Evolutionary conservation across 2,329 filamentous ascomycete species (phyloP).

Genomic region (Trichoderma cornu-damae): DNA sequence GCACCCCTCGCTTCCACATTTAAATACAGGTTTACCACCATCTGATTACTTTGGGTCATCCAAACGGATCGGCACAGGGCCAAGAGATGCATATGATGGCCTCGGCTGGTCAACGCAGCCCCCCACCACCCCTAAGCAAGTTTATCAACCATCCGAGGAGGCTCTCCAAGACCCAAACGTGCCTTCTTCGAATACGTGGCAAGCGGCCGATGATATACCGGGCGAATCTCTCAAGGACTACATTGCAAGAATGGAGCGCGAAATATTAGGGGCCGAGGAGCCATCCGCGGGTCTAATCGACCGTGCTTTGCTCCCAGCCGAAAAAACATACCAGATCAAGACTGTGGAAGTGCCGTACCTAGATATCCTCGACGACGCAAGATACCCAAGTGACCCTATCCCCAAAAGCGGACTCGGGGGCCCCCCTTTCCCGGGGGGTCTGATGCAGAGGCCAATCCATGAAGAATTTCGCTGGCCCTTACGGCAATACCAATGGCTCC

Average conservation of each 20-base stretch:
- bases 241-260: conserved; percentile 28
- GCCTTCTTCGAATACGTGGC: not conserved
- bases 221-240: conserved; percentile 26
- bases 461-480: not conserved
- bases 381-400: not conserved
- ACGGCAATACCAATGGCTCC: not conserved
- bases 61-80: not conserved
- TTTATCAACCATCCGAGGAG: not conserved
- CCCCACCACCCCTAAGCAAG: not conserved
- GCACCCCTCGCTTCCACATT: not conserved
- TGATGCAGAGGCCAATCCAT: not conserved
- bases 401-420: not conserved
- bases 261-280: conserved; percentile 16
- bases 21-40: not conserved
- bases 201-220: not conserved
- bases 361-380: not conserved
- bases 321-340: not conserved
- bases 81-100: not conserved
- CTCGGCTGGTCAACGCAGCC: not conserved
- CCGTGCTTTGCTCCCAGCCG: not conserved
- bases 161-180: not conserved
- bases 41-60: not conserved
- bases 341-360: not conserved
- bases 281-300: not conserved
- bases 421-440: too few relatives aligned